phyloP scores from a whole-genome alignment of 768 basidiomycete species.

The Epithele typhae region DNA sequence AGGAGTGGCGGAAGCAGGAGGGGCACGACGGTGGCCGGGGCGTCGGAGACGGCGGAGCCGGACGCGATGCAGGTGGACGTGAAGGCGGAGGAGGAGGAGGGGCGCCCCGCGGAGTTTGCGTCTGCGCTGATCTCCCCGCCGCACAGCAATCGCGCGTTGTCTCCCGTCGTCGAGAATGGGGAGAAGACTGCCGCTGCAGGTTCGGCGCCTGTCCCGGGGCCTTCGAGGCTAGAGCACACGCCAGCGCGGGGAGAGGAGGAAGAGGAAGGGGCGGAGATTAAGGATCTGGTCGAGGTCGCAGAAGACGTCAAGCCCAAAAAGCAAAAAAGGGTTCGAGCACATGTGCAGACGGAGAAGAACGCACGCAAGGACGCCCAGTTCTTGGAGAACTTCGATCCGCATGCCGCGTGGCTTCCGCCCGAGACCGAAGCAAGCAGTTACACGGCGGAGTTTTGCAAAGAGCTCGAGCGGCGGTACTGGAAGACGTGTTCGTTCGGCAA shows the following conservation, averaged over 20 bases:
- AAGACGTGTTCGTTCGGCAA: conserved; percentile 83
- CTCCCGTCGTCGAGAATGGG: no score
- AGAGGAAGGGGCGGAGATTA: conserved; percentile 13
- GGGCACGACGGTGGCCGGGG: conserved; percentile 28
- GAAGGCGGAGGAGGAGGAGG: conserved; percentile 47
- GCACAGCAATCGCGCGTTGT: conserved; percentile 33
- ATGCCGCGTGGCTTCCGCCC: conserved; percentile 74
- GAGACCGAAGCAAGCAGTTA: conserved; percentile 74
- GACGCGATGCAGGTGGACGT: conserved; percentile 25
- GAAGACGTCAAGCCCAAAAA: conserved; percentile 30
- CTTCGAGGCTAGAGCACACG: conserved; percentile 9
- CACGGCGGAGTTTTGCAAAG: conserved; percentile 81
- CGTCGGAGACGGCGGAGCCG: conserved; percentile 42
- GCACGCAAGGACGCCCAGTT: conserved; percentile 48
- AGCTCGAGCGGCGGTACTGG: conserved; percentile 90
- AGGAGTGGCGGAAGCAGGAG: no score
- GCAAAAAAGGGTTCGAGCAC: no score
- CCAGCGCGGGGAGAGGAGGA: conserved; percentile 11
- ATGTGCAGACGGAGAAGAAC: conserved; percentile 40
- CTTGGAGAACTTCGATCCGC: conserved; percentile 67
- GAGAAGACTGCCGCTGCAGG: no score
- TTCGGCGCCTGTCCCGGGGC: not conserved
- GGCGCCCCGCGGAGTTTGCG: conserved; percentile 18
- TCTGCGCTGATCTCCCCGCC: conserved; percentile 33
- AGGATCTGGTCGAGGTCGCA: conserved; percentile 6